Evolutionary conservation across 495 filamentous ascomycete genomes (phyloP), one percentile per base, ranked within the genome.

Genomic region (Penicillium crystallinum): DNA sequence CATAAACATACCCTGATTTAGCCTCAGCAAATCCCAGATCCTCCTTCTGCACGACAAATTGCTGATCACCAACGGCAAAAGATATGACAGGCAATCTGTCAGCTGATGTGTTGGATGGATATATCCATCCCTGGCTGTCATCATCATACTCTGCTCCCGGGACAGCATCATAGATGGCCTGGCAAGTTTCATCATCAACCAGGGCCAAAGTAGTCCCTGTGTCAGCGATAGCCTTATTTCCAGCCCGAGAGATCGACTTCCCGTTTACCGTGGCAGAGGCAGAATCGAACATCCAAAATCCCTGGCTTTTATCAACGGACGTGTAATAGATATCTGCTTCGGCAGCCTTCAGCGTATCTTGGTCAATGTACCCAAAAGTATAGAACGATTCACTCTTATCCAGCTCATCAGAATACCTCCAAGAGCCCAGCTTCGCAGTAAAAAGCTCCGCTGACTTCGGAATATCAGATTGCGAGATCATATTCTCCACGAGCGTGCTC

Each of bases 181-280:
- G 68, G 66, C 82, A 86, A 15, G 80, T 76, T 3, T 59, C 62
- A 64, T 91, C 88, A 42, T 83, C 77, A 27, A 91, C 71, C 39
- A 91, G 78, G 2, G 81, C 81, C 42, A 91, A 77, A 1, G 86
- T 87, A 31, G 87, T 90, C 51, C 86, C 88, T 3, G 88, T 91
- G 66, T 91, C 88, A 40, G 84, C 85, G 51, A 91, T 89, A 46
- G 88, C 86, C n/a, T 72, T 86, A 69, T 90, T 91, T 22, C 76
- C 77, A n/a, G 73, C 61, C 9, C 79, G 75, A 4, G 63, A 18
- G 41, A 88, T 65, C 6, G 72, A 72, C 56, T 83, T 76, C 56
- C 82, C 84, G 57, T 82, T 81, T 41, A 91, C 71, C 4, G 76
- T 77, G 31, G 75, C 78, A 10, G 80, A 81, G 41, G 77, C 67